Evolutionary conservation across 2,329 filamentous ascomycete genomes (phyloP).

Genomic region (Colletotrichum sp.): DNA sequence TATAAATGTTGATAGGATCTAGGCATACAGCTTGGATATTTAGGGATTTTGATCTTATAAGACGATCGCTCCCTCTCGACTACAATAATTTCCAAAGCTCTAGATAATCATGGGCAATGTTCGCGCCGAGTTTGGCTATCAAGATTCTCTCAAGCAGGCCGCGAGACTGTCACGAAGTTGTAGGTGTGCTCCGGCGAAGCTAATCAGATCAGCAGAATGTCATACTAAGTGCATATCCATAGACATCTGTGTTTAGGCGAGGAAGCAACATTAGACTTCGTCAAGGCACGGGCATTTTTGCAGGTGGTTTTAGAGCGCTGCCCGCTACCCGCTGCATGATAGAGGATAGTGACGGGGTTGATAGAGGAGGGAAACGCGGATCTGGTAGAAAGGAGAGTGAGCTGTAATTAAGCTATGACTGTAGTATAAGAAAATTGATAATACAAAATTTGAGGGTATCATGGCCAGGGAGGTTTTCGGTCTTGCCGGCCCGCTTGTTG

Average conservation of each 20-base stretch:
- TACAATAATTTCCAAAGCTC: not conserved
- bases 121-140: not conserved
- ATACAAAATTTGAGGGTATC: not conserved
- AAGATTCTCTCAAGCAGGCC: no score
- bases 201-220: not conserved
- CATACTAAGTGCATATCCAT: not conserved
- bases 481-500: not conserved
- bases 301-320: not conserved
- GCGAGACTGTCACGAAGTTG: not conserved
- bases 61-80: not conserved
- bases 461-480: not conserved
- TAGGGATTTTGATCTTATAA: accelerated
- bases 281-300: not conserved
- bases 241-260: accelerated
- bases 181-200: not conserved
- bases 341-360: no score
- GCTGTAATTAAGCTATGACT: not conserved
- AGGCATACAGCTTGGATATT: not conserved
- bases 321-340: not conserved
- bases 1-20: not conserved
- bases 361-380: not conserved
- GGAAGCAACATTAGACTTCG: accelerated
- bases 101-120: not conserved
- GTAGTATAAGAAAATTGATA: not conserved
- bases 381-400: not conserved